Percentiles rank a stretch among this genome's conserved stretches.
Conservation (phyloP, 345 rosid genomes). For the Hibiscus mutabilis region DNA sequence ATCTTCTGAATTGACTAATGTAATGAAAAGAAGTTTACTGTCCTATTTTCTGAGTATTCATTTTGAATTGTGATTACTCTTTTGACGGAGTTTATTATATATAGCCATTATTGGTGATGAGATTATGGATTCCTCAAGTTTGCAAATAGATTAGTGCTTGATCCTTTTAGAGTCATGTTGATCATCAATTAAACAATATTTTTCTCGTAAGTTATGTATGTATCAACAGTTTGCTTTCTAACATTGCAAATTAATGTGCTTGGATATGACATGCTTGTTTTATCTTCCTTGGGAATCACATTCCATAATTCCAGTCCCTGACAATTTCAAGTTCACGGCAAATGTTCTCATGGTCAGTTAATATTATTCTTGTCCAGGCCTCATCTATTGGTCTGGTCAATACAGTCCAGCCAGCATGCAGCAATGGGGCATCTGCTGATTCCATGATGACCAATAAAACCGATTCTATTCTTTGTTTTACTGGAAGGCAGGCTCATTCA, state of each 20-base stretch:
- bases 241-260: not conserved
- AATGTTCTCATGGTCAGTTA: not conserved
- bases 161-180: not conserved
- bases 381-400: slow-evolving; percentile 47
- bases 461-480: slow-evolving; percentile 64
- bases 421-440: slow-evolving; percentile 75
- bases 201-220: not conserved
- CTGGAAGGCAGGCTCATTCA: slow-evolving; percentile 49
- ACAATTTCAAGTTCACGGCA: not conserved
- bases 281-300: not conserved
- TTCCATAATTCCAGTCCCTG: not conserved
- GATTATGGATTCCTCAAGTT: not conserved
- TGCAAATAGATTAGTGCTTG: not conserved
- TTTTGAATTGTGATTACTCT: slow-evolving; percentile 1
- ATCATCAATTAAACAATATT: not conserved
- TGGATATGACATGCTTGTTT: not conserved
- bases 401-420: slow-evolving; percentile 53
- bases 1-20: not conserved
- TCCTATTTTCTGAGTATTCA: not conserved
- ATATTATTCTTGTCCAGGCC: slow-evolving; percentile 29
- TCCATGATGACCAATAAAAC: slow-evolving; percentile 85
- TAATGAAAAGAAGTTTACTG: not conserved
- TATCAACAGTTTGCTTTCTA: not conserved
- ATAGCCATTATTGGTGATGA: not conserved
- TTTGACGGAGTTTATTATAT: not conserved